Conservation (phyloP, 2,329 filamentous ascomycete genomes). For the Sclerotinia glacialis region DNA sequence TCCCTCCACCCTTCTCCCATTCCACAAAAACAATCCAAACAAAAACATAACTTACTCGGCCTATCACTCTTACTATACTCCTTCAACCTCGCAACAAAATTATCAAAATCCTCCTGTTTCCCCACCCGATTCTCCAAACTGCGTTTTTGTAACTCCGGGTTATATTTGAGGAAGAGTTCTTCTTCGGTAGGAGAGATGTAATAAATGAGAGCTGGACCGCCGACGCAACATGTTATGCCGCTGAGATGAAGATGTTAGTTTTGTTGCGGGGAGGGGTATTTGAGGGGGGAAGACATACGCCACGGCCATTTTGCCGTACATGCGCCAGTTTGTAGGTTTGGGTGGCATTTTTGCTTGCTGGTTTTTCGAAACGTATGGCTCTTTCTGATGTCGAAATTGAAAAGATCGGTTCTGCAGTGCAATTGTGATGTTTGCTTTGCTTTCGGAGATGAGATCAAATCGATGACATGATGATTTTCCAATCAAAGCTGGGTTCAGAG, state of each 20-base stretch:
- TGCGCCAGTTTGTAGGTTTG: conserved; percentile 53
- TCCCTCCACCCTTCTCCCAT: not conserved
- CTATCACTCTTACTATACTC: conserved; percentile 88
- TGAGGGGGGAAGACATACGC: conserved; percentile 52
- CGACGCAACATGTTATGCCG: conserved; percentile 68
- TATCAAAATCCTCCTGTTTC: conserved; percentile 80
- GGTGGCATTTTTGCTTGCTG: conserved; percentile 42
- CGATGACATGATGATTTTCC: conserved; percentile 21
- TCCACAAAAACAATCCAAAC: not conserved
- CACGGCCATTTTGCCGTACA: conserved; percentile 67
- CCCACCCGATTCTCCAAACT: conserved; percentile 76
- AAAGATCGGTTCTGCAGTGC: not conserved
- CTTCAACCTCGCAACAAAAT: conserved; percentile 81
- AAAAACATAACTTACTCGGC: conserved; percentile 62
- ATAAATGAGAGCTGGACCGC: conserved; percentile 79
- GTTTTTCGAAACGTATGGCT: not conserved
- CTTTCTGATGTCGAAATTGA: not conserved
- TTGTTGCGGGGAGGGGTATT: conserved; percentile 1
- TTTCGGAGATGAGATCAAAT: conserved; percentile 4
- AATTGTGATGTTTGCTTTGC: conserved; percentile 6
- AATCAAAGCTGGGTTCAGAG: not conserved
- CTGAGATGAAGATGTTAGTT: conserved; percentile 47
- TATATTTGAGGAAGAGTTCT: conserved; percentile 88
- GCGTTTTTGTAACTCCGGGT: conserved; percentile 86
- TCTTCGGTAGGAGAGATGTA: conserved; percentile 83